phyloP scores from a whole-genome alignment of 2,329 filamentous ascomycete species.

The Ciborinia camelliae region DNA sequence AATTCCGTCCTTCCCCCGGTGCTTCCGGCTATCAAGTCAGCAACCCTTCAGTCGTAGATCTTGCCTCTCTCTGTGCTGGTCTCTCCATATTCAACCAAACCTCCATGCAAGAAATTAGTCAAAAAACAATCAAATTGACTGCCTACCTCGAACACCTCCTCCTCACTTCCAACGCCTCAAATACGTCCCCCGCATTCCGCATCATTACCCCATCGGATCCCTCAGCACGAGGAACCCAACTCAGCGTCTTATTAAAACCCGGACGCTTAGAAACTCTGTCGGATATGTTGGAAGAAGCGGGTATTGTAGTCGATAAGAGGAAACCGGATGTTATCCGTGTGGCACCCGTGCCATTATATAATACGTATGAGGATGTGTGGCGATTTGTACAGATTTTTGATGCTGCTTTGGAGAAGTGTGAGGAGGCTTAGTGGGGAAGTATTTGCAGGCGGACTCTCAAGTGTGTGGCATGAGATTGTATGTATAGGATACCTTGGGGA shows the following conservation, averaged over 20 bases:
- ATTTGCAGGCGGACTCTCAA: background rate
- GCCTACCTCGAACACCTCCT: slow-evolving; percentile 72
- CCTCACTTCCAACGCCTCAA: slow-evolving; percentile 31
- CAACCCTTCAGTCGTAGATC: slow-evolving; percentile 76
- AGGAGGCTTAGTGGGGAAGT: background rate
- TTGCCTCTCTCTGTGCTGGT: slow-evolving; percentile 69
- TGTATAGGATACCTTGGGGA: background rate
- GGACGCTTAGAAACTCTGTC: slow-evolving; percentile 70
- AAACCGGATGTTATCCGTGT: slow-evolving; percentile 82
- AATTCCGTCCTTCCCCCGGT: slow-evolving; percentile 72
- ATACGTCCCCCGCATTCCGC: slow-evolving; percentile 39
- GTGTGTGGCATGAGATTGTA: background rate
- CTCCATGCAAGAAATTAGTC: slow-evolving; percentile 63
- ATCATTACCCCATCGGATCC: slow-evolving; percentile 41
- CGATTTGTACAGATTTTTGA: slow-evolving; percentile 52
- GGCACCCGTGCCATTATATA: slow-evolving; percentile 81
- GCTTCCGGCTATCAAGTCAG: slow-evolving; percentile 81
- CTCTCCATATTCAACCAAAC: slow-evolving; percentile 73
- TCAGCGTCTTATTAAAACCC: slow-evolving; percentile 67
- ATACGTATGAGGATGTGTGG: slow-evolving; percentile 71
- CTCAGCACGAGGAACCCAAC: slow-evolving; percentile 47
- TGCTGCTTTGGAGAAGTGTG: slow-evolving; percentile 26
- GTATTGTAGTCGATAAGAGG: slow-evolving; percentile 77
- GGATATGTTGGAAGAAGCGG: slow-evolving; percentile 59
- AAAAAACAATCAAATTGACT: slow-evolving; percentile 70